These are phyloP conservation scores for Cryptomeria japonica DNA, from an alignment of 75 land plant genomes.

Conservation along the genomic window DNA sequence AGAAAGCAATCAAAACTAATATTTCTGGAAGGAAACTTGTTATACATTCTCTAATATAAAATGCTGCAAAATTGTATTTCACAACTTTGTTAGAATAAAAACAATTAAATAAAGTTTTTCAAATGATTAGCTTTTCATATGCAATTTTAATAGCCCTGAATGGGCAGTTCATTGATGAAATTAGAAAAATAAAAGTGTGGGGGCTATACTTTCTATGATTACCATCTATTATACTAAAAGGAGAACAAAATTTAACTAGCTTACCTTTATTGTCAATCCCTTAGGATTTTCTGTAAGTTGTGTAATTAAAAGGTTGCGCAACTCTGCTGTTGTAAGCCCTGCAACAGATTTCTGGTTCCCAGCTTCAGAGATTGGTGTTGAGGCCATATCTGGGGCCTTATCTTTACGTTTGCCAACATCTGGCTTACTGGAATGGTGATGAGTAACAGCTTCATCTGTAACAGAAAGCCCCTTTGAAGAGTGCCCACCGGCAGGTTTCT, in stretches of 20 bases:
- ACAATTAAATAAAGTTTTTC: background rate
- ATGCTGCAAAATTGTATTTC: background rate
- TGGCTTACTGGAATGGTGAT: slow-evolving; percentile 17
- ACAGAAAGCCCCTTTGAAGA: slow-evolving; percentile 19
- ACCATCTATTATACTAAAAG: background rate
- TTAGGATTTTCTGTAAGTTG: slow-evolving; percentile 72
- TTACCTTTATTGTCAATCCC: slow-evolving; percentile 80
- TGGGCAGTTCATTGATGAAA: background rate
- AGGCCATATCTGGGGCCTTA: slow-evolving; percentile 19
- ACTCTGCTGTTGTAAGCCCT: slow-evolving; percentile 40
- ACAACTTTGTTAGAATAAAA: background rate
- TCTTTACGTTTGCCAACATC: slow-evolving; percentile 44
- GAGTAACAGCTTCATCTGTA: slow-evolving; percentile 26
- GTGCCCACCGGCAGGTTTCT: slow-evolving; percentile 15
- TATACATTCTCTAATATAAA: background rate
- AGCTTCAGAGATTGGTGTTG: slow-evolving; percentile 5
- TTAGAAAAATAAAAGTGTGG: background rate
- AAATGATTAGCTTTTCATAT: background rate
- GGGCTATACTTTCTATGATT: background rate
- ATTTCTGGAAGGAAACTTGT: background rate
- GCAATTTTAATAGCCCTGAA: background rate
- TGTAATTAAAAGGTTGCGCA: slow-evolving; percentile 63
- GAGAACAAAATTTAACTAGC: background rate
- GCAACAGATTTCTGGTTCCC: slow-evolving; percentile 22
- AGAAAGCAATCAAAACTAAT: background rate